Evolutionary conservation across 129 eudicot species (phyloP).

Genomic region (Escallonia herrerae): DNA sequence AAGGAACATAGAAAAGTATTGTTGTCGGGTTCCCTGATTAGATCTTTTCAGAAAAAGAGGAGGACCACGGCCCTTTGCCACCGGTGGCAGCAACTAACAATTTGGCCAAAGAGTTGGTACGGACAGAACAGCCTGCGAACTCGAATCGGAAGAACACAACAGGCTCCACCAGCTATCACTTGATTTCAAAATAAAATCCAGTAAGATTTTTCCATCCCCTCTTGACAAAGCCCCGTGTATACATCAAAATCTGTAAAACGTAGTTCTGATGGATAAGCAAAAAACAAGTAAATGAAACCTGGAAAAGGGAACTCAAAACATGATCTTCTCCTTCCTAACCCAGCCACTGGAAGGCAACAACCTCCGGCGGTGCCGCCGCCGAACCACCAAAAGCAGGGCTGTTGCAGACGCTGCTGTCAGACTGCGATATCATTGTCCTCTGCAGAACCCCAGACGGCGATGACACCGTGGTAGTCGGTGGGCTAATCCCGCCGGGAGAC

Average conservation of each 20-base stretch:
- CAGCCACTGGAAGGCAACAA: conserved; percentile 40
- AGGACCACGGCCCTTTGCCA: no score
- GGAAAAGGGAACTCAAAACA: background rate
- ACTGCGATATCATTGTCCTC: conserved; percentile 36
- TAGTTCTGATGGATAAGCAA: background rate
- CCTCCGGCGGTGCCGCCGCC: conserved; percentile 17
- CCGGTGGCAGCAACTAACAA: no score
- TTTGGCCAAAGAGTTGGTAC: no score
- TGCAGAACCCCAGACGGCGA: conserved; percentile 62
- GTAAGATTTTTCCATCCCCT: no score
- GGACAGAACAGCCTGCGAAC: no score
- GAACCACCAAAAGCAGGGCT: conserved; percentile 37
- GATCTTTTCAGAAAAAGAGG: no score
- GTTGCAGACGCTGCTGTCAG: conserved; percentile 52
- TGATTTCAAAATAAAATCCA: no score
- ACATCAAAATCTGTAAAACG: background rate
- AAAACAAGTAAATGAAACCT: background rate
- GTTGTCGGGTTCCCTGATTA: no score
- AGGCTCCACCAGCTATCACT: no score
- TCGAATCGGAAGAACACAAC: no score
- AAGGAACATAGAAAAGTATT: no score
- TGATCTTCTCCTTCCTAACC: conserved; percentile 10
- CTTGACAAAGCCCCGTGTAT: no score
- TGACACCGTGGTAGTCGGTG: conserved; percentile 36
- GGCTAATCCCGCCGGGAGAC: conserved; percentile 29